Evolutionary conservation across 2,329 filamentous ascomycete species (phyloP).

Genomic region (Bipolaris zeicola): DNA sequence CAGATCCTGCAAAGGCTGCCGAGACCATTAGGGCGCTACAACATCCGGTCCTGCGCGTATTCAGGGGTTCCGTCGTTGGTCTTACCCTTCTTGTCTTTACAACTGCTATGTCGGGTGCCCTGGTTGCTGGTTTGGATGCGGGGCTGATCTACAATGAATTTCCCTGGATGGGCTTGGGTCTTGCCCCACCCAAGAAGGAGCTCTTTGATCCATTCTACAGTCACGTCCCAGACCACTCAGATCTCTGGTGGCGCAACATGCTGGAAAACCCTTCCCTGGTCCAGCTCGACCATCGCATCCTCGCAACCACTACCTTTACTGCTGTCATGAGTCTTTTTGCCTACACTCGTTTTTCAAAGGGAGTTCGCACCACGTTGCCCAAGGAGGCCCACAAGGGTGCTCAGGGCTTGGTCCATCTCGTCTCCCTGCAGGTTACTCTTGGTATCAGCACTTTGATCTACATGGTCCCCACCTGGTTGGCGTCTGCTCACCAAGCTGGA

Average conservation of each 20-base stretch:
- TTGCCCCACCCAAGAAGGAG: conserved; percentile 80
- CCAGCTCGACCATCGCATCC: conserved; percentile 91
- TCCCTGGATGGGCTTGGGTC: conserved; percentile 86
- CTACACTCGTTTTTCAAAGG: conserved; percentile 73
- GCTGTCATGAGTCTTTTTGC: conserved; percentile 77
- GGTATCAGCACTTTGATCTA: conserved; percentile 93
- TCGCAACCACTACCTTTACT: conserved; percentile 87
- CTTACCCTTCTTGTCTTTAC: conserved; percentile 79
- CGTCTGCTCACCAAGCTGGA: conserved; percentile 91
- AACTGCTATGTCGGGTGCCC: conserved; percentile 89
- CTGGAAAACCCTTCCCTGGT: conserved; percentile 96
- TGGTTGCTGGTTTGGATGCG: conserved; percentile 94
- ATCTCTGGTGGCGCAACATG: conserved; percentile 96
- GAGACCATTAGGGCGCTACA: conserved; percentile 66
- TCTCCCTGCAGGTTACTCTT: conserved; percentile 78
- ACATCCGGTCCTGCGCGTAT: conserved; percentile 68
- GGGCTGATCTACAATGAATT: conserved; percentile 99
- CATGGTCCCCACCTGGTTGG: conserved; percentile 86
- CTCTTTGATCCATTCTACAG: conserved; percentile 87
- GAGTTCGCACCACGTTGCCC: conserved; percentile 65
- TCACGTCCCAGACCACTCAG: conserved; percentile 74
- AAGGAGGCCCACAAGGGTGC: conserved; percentile 72
- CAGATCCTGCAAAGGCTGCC: conserved; percentile 67
- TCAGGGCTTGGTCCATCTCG: conserved; percentile 81
- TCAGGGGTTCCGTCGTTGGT: conserved; percentile 73